Conservation (phyloP, 257 asterid species). For the Fraxinus americana region DNA sequence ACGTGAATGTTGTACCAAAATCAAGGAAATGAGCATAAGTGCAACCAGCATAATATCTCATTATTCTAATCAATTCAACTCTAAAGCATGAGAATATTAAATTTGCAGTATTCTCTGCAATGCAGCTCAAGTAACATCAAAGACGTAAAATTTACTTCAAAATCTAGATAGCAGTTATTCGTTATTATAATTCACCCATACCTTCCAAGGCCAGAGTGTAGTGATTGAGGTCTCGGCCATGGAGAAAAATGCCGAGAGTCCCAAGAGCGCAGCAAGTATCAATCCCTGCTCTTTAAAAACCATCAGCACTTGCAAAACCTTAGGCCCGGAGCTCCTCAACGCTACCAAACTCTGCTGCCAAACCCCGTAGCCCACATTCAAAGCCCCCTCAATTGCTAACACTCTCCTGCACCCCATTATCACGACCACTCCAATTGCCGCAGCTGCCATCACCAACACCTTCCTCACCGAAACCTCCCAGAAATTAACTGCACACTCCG, state of each 20-base stretch:
- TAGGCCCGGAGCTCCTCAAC: slow-evolving; percentile 82
- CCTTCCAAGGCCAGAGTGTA: slow-evolving; percentile 99
- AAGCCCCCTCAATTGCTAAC: slow-evolving; percentile 58
- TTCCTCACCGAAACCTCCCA: slow-evolving; percentile 45
- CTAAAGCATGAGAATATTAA: neutral
- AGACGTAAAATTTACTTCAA: neutral
- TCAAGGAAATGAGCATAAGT: neutral
- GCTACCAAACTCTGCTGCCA: slow-evolving; percentile 64
- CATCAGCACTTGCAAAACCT: slow-evolving; percentile 66
- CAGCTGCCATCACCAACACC: slow-evolving; percentile 54
- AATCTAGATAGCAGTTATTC: slow-evolving; percentile 5
- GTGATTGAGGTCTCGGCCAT: slow-evolving; percentile 99
- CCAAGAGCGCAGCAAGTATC: slow-evolving; percentile 74
- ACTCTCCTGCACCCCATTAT: slow-evolving; percentile 63
- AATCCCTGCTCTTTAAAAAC: slow-evolving; percentile 92
- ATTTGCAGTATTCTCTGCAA: neutral
- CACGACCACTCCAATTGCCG: slow-evolving; percentile 55
- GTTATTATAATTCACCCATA: slow-evolving; percentile 23
- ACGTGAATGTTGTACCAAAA: neutral
- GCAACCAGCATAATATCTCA: slow-evolving; percentile 8
- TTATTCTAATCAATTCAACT: slow-evolving; percentile 14
- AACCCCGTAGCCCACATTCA: slow-evolving; percentile 51
- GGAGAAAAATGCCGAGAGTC: slow-evolving; percentile 95
- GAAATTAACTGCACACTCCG: slow-evolving; percentile 15
- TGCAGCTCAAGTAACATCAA: slow-evolving; percentile 15